Evolutionary conservation across 164 flowering plant genomes (phyloP).

Genomic region (Taxillus chinensis): DNA sequence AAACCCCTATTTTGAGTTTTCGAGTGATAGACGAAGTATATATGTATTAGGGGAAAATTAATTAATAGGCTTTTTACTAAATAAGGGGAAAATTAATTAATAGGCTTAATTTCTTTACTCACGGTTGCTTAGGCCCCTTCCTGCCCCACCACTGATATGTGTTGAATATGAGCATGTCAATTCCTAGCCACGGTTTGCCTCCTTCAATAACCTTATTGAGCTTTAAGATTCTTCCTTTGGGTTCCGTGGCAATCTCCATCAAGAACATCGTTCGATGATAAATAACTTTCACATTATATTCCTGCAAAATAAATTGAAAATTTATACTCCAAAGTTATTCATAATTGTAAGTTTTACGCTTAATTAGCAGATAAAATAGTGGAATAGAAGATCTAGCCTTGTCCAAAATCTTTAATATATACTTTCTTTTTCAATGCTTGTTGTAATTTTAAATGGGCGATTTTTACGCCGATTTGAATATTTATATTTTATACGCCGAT

Average conservation of each 20-base stretch:
- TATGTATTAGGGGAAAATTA: neutral
- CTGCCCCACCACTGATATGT: constrained; percentile 71
- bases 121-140: constrained; percentile 45
- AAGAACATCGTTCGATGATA: constrained; percentile 19
- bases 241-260: constrained; percentile 16
- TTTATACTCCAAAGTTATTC: neutral
- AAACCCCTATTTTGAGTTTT: too few species aligned
- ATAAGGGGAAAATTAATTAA: too few species aligned
- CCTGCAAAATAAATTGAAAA: constrained; percentile 17
- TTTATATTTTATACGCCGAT: too few species aligned
- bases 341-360: too few species aligned
- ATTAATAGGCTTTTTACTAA: too few species aligned
- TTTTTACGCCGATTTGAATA: too few species aligned
- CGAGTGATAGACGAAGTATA: too few species aligned
- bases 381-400: neutral
- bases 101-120: neutral
- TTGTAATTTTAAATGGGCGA: too few species aligned
- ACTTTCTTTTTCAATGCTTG: too few species aligned
- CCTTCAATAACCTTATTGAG: constrained; percentile 31
- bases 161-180: constrained; percentile 46
- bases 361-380: neutral
- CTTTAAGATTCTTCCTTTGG: constrained; percentile 33
- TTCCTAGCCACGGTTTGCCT: constrained; percentile 35
- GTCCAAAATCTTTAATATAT: too few species aligned
- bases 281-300: constrained; percentile 34